Conservation (phyloP, 108 stramenopile genomes). For the Pseudonitzschia pungens region DNA sequence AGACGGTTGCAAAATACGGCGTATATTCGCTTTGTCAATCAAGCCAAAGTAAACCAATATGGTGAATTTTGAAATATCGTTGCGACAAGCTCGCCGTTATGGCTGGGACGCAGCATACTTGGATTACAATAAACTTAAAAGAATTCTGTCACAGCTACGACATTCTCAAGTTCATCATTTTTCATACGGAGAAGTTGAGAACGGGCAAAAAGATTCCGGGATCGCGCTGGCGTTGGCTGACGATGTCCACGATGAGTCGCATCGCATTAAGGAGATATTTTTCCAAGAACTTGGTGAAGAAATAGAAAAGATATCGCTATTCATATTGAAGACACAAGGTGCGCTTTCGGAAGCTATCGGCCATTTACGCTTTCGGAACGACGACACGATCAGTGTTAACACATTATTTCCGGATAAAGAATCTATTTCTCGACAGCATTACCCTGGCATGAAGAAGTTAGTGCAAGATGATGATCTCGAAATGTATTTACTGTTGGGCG, state of each 20-base stretch:
- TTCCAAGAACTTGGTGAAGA: slow-evolving; percentile 44
- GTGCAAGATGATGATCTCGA: slow-evolving; percentile 4
- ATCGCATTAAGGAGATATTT: slow-evolving; percentile 40
- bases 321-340: slow-evolving; percentile 51
- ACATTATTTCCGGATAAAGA: slow-evolving; percentile 34
- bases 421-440: background rate
- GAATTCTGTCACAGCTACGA: slow-evolving; percentile 39
- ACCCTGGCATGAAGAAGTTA: slow-evolving; percentile 1
- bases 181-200: background rate
- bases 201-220: background rate
- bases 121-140: slow-evolving; percentile 58
- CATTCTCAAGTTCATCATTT: slow-evolving; percentile 7
- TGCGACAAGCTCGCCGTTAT: slow-evolving; percentile 37
- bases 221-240: background rate
- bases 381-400: slow-evolving; percentile 7
- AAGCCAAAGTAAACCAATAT: slow-evolving; percentile 20
- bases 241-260: too few species aligned
- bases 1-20: too few species aligned
- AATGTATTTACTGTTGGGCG: slow-evolving; percentile 31
- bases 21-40: too few species aligned
- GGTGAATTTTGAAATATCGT: slow-evolving; percentile 53
- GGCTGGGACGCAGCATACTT: slow-evolving; percentile 72
- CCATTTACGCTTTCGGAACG: slow-evolving; percentile 26
- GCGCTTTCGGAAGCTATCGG: slow-evolving; percentile 62
- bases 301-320: slow-evolving; percentile 77